These are phyloP conservation scores for Metschnikowia colocasiae DNA, from an alignment of 805 yeast species.

Conservation along the genomic window DNA sequence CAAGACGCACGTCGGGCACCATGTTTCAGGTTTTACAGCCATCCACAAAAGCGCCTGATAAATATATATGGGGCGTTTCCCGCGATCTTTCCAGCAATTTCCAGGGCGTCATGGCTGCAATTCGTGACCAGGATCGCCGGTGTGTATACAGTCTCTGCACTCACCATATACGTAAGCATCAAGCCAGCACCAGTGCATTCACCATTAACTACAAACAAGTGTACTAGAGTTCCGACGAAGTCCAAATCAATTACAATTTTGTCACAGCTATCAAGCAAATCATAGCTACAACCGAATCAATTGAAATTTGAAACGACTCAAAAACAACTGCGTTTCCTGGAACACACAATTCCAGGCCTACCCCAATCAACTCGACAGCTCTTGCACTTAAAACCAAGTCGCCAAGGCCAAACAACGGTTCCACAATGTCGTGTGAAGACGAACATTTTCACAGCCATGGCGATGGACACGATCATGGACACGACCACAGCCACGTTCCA, in stretches of 20 bases:
- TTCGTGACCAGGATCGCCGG: slow-evolving; percentile 1
- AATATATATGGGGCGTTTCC: background rate
- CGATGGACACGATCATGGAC: slow-evolving; percentile 24
- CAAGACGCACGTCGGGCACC: slow-evolving; percentile 5
- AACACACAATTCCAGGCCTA: too few relatives aligned
- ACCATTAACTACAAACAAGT: background rate
- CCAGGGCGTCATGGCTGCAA: background rate
- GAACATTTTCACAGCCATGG: slow-evolving; percentile 9
- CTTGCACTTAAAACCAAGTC: too few relatives aligned
- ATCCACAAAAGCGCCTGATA: background rate
- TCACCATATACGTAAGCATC: background rate
- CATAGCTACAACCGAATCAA: too few relatives aligned
- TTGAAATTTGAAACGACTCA: too few relatives aligned
- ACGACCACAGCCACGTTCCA: slow-evolving; percentile 42
- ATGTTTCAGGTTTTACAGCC: slow-evolving; percentile 4
- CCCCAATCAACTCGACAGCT: too few relatives aligned
- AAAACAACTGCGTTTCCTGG: too few relatives aligned
- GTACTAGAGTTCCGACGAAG: too few relatives aligned
- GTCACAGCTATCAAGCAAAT: too few relatives aligned
- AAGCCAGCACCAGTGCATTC: background rate
- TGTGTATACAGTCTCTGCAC: background rate
- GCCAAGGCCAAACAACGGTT: too few relatives aligned
- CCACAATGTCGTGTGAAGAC: slow-evolving; percentile 14
- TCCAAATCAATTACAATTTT: too few relatives aligned
- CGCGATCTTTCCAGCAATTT: background rate